A percentile compares a stretch with the other conserved stretches of the same genome.
These are phyloP conservation scores for Penstemon davidsonii DNA, from an alignment of 257 asterid genomes.

Conservation along the genomic window DNA sequence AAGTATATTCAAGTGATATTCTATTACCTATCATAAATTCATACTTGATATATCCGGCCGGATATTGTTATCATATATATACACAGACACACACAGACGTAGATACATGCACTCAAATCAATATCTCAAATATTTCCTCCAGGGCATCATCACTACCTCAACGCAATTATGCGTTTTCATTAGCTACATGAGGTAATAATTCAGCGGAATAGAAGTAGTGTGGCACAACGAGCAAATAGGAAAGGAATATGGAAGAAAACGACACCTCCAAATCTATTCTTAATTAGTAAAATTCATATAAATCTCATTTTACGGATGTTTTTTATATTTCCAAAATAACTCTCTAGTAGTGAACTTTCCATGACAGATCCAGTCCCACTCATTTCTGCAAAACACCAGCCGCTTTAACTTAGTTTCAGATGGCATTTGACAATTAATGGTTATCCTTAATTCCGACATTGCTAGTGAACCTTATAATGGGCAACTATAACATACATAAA, in stretches of 20 bases:
- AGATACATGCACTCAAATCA: no score
- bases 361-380: not conserved
- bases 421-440: no score
- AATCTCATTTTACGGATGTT: slow-evolving; percentile 10
- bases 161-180: not conserved
- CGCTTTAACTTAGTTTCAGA: not conserved
- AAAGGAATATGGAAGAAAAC: not conserved
- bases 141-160: not conserved
- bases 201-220: not conserved
- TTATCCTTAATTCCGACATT: not conserved
- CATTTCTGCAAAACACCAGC: not conserved
- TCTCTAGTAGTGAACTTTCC: not conserved
- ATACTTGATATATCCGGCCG: no score
- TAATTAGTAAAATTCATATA: not conserved
- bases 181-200: not conserved
- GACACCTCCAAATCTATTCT: slow-evolving; percentile 7
- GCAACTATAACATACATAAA: not conserved
- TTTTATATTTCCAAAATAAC: not conserved
- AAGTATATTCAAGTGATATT: no score
- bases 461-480: not conserved
- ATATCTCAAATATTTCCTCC: no score
- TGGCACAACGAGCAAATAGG: no score
- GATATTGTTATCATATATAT: no score
- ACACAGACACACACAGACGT: no score
- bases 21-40: no score